Percentiles rank a stretch among this genome's conserved stretches.
These are phyloP conservation scores for Platanthera guangdongensis DNA, from an alignment of 106 monocot species.

Conservation along the genomic window DNA sequence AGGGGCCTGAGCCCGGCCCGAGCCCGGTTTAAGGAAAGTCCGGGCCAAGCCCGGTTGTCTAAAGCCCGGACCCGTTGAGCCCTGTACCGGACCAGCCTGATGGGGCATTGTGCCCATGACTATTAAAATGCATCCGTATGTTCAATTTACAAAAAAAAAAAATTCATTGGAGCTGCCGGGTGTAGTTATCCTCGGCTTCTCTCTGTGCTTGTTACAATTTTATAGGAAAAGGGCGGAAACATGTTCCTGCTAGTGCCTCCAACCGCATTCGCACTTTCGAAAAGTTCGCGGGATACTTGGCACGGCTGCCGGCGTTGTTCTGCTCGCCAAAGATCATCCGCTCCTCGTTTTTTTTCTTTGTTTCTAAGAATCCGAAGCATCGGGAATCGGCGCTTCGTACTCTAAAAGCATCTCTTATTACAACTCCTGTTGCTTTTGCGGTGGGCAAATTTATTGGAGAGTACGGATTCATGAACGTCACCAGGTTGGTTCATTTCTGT, in stretches of 20 bases:
- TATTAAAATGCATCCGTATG: too few relatives aligned
- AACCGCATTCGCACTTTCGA: neutral
- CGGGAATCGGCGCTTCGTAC: neutral
- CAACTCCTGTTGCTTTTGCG: constrained; percentile 65
- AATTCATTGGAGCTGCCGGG: too few relatives aligned
- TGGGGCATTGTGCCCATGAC: too few relatives aligned
- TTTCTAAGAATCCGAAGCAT: neutral
- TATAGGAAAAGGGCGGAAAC: neutral
- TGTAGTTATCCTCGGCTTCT: too few relatives aligned
- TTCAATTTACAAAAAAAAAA: too few relatives aligned
- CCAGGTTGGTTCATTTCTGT: constrained; percentile 35
- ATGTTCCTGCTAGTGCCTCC: neutral
- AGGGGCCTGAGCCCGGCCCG: too few relatives aligned
- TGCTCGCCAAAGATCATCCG: neutral
- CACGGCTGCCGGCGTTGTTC: neutral
- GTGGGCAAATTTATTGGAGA: constrained; percentile 82
- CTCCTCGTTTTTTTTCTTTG: neutral
- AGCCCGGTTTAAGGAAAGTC: too few relatives aligned
- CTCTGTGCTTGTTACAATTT: too few relatives aligned
- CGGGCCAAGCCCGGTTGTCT: too few relatives aligned
- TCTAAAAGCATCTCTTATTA: constrained; percentile 40
- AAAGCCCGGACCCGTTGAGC: too few relatives aligned
- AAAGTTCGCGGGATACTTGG: neutral
- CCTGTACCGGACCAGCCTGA: too few relatives aligned
- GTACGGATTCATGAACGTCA: constrained; percentile 97